Base-by-base conservation (phyloP, 176 grass and related monocot species). In the Pontederia crassipes region DNA sequence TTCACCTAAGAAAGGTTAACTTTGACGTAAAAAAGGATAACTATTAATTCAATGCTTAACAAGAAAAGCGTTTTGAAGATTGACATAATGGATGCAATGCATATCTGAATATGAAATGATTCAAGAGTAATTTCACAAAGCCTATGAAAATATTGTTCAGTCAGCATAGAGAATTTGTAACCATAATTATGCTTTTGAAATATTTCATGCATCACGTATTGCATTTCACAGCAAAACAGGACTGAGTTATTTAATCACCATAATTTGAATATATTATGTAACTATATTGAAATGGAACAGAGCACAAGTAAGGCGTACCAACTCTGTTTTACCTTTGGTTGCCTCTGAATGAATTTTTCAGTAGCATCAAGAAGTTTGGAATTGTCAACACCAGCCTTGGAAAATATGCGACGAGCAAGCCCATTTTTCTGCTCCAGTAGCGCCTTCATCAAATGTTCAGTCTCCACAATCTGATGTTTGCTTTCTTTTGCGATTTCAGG, bases 381-480 rank as follows among this genome's bases (percentile, higher is more conserved):
- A 18, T 91, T 97, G 61, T 97, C 93, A 49, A 97, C 62, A 81
- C 93, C 93, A 3, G 79, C 81, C 75, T 97, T 97, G 48, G 93
- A 85, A 75, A 97, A 97, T 66, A 97, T 97, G 40, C 84, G 84
- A 8, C 93, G 81, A 20, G 93, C 93, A 77, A 97, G 93, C 20
- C 93, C 93, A 52, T 97, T 97, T 63, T 83, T 88, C 46, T 97
- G 93, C 84, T 97, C 93, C 71, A 97, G 62, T 71, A 97, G 75
- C 27, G 93, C 79, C 74, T 97, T 97, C 87, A 97, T 88, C 16
- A 97, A 46, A 78, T 97, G 93, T 61, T 97, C 93, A 0, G 87
- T 97, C 70, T 97, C 93, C 66, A 97, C 93, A 29, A 97, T 97
- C 78, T 97, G 93, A 65, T 97, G 87, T 27, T 97, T 97, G 4